phyloP scores from a whole-genome alignment of 2,329 filamentous ascomycete species.

The Fusarium tanahbumbuense region DNA sequence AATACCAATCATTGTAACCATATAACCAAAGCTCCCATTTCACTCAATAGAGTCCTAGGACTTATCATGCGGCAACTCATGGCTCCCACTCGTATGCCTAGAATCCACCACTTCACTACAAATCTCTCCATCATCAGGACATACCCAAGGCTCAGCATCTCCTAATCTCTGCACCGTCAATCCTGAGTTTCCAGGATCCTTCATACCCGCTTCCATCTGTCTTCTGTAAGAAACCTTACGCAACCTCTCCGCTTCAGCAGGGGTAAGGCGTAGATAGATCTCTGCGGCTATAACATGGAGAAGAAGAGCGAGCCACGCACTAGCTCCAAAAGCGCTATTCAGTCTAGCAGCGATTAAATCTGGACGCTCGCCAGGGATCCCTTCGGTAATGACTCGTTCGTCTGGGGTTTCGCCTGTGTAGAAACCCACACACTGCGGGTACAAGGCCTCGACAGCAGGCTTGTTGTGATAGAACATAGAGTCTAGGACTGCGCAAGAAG shows the following conservation, averaged over 20 bases:
- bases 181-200: slow-evolving; percentile 60
- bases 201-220: slow-evolving; percentile 65
- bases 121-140: slow-evolving; percentile 2
- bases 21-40: not conserved
- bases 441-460: slow-evolving; percentile 49
- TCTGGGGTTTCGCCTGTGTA: slow-evolving; percentile 43
- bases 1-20: not conserved
- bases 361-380: slow-evolving; percentile 46
- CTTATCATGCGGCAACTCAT: not conserved
- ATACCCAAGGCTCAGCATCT: slow-evolving; percentile 35
- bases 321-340: slow-evolving; percentile 62
- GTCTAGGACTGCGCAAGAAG: slow-evolving; percentile 62
- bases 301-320: slow-evolving; percentile 63
- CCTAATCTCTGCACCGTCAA: slow-evolving; percentile 50
- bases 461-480: slow-evolving; percentile 51
- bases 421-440: slow-evolving; percentile 59
- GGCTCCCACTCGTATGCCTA: not conserved
- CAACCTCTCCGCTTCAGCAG: slow-evolving; percentile 64
- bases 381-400: slow-evolving; percentile 45
- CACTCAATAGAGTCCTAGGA: not conserved
- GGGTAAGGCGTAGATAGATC: slow-evolving; percentile 63
- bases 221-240: slow-evolving; percentile 66
- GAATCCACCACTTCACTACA: not conserved
- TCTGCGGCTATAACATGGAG: slow-evolving; percentile 64
- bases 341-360: slow-evolving; percentile 56